A percentile compares a stretch with the other conserved stretches of the same genome.
Evolutionary conservation across 495 filamentous ascomycete genomes (phyloP).

Genomic region (Daldinia decipiens): DNA sequence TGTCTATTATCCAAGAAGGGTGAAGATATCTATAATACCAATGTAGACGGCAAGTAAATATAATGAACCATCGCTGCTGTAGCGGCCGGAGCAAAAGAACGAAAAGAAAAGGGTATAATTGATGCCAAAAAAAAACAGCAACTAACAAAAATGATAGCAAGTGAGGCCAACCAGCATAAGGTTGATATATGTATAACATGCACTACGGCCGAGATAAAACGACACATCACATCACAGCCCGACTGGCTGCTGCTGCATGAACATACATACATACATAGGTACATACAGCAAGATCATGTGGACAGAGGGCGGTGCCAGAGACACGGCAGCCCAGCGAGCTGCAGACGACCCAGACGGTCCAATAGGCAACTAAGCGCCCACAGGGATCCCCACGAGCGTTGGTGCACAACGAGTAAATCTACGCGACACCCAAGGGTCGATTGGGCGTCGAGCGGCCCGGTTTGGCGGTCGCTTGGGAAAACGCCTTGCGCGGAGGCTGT

Average conservation of each 20-base stretch:
- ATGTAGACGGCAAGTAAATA: neutral
- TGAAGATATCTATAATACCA: neutral
- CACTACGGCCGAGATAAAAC: conserved; percentile 2
- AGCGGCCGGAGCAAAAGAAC: neutral
- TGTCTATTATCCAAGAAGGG: conserved; percentile 1
- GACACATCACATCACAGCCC: conserved; percentile 10
- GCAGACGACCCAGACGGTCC: neutral
- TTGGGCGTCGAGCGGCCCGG: neutral
- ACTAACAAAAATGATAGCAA: neutral
- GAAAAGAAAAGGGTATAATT: neutral
- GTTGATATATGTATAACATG: conserved; percentile 7
- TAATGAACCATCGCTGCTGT: neutral
- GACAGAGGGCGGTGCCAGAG: conserved; percentile 1
- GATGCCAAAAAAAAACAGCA: neutral
- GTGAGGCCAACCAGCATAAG: neutral
- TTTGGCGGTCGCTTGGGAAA: neutral
- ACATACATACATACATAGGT: neutral
- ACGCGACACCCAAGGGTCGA: neutral
- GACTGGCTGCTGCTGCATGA: neutral
- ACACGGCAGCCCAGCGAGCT: neutral
- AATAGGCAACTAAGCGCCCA: neutral
- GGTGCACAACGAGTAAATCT: neutral
- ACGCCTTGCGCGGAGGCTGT: neutral
- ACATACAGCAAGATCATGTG: conserved; percentile 8
- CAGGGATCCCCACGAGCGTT: conserved; percentile 2